phyloP scores from a whole-genome alignment of 2,329 filamentous ascomycete genomes.

The Hypoxylon sp. region DNA sequence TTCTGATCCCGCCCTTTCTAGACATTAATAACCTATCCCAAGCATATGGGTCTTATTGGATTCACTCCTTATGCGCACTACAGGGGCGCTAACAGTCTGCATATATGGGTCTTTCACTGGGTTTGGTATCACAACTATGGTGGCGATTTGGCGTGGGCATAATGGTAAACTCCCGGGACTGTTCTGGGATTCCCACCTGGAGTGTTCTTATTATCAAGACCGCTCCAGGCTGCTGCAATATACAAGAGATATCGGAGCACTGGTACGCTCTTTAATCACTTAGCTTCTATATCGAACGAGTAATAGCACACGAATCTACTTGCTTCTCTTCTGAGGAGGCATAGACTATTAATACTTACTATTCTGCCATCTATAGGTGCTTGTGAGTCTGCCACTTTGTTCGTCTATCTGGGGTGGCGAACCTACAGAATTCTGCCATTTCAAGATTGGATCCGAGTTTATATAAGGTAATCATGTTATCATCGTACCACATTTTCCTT shows the following conservation, averaged over 20 bases:
- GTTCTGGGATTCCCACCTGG: constrained; percentile 26
- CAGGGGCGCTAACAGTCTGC: constrained; percentile 23
- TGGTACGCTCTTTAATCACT: constrained; percentile 36
- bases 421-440: neutral
- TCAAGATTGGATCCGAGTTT: neutral
- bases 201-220: constrained; percentile 8
- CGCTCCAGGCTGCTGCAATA: constrained; percentile 4
- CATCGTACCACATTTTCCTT: neutral
- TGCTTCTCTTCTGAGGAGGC: constrained; percentile 17
- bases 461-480: neutral
- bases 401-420: neutral
- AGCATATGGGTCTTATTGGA: constrained; percentile 14
- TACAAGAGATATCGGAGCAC: constrained; percentile 36
- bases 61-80: constrained; percentile 29
- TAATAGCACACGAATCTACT: constrained; percentile 31
- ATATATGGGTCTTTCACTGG: constrained; percentile 10
- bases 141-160: constrained; percentile 33
- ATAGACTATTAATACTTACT: constrained; percentile 7
- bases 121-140: constrained; percentile 26
- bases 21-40: neutral
- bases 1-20: constrained; percentile 58
- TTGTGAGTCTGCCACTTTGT: neutral
- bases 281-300: constrained; percentile 19
- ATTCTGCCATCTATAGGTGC: neutral
- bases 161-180: constrained; percentile 27